Evolutionary conservation across 495 filamentous ascomycete genomes (phyloP), one percentile per base, ranked within the genome.

Genomic region (Podospora australis): DNA sequence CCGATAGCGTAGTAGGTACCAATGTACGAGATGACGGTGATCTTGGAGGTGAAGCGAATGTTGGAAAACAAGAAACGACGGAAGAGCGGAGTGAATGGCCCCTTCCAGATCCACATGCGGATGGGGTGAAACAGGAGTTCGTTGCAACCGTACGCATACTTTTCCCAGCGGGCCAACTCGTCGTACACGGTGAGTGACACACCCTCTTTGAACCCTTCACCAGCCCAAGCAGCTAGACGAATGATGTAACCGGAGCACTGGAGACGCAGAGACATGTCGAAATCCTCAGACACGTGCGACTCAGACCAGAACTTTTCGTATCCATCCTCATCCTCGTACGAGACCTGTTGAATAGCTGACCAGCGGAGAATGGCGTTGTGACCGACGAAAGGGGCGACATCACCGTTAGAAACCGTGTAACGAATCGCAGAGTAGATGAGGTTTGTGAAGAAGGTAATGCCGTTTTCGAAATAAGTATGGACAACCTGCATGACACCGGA

Each of bases 1-100:
- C 77, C 86, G 49, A 90, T 83, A 44, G 86, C 86, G 63, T 90
- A 90, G 69, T 90, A 90, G 13, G 86, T 90, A n/a, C 87, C 86
- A 53, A 90, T 85, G 60, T 90, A 90, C 0, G 86, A 86, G 57
- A 89, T 71, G 55, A 90, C 84, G 25, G 86, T 89, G 59, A 89
- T 66, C 64, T 90, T 90, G 46, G 81, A 85, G 4, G 85, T 84
- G 52, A 90, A 73, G 5, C 82, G 84, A 59, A 89, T 88, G 61
- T 78, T 79, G 58, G 80, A 84, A 59, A 72, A 71, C 34, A 90
- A 66, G 67, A 90, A 90, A 28, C 59, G 70, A 29, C 73, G 75
- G 77, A 90, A 90, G 16, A 90, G 72, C 8, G 75, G 78, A 0
- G 86, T 90, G 68, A 90, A 88, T 13, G 84, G 85, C 0, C 82